Conservation (phyloP, 371 early-diverging fungal species). For the Mortierella sp. region DNA sequence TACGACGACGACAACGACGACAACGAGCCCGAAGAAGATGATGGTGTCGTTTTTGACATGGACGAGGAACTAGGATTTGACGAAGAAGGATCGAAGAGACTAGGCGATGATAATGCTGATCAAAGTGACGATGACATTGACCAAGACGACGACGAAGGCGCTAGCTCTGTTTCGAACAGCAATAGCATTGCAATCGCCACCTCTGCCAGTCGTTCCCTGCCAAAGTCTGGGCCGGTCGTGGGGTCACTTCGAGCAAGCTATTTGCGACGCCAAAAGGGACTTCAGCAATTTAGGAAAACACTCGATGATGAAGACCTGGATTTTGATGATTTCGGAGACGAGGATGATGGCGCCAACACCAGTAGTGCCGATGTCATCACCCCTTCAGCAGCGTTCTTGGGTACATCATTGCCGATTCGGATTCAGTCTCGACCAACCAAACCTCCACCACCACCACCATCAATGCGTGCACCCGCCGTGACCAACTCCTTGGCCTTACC, state of each 20-base stretch:
- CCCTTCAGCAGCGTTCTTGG: constrained; percentile 21
- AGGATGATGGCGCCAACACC: constrained; percentile 8
- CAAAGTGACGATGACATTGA: constrained; percentile 12
- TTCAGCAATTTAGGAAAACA: constrained; percentile 17
- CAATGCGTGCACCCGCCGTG: constrained; percentile 21
- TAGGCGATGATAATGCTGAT: constrained; percentile 8
- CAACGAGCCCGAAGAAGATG: constrained; percentile 22
- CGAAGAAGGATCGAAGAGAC: constrained; percentile 4
- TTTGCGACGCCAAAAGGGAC: constrained; percentile 38
- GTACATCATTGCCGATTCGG: constrained; percentile 46
- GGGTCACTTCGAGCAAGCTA: constrained; percentile 48
- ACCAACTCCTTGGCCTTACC: constrained; percentile 40
- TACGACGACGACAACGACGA: constrained; percentile 23
- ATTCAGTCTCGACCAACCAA: constrained; percentile 31
- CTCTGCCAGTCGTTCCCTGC: constrained; percentile 13
- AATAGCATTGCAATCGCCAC: constrained; percentile 16
- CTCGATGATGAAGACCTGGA: constrained; percentile 16
- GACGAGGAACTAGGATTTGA: constrained; percentile 50
- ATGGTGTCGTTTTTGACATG: constrained; percentile 48
- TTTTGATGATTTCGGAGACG: constrained; percentile 19
- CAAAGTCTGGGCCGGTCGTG: constrained; percentile 32
- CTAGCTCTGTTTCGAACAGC: constrained; percentile 4
- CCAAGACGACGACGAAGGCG: neutral
- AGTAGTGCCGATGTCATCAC: neutral
- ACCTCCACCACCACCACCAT: constrained; percentile 14